phyloP scores from a whole-genome alignment of 441 rosid species.

The Euphorbia celastroides region DNA sequence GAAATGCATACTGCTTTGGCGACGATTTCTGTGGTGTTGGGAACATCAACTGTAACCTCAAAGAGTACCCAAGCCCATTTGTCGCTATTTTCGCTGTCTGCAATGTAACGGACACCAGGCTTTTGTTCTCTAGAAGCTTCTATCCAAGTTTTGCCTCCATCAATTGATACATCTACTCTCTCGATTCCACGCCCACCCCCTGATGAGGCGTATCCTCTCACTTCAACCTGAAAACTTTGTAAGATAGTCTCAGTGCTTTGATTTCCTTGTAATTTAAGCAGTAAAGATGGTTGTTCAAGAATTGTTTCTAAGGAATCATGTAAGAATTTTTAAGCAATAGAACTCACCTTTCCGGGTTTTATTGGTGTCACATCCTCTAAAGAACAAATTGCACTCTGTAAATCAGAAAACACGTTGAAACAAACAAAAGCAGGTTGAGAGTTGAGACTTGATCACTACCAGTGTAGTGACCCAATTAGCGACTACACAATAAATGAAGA shows the following conservation, averaged over 20 bases:
- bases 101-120: constrained; percentile 45
- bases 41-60: constrained; percentile 59
- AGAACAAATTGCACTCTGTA: constrained; percentile 87
- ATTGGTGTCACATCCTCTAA: constrained; percentile 71
- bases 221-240: constrained; percentile 46
- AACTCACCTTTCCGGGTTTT: constrained; percentile 86
- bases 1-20: constrained; percentile 78
- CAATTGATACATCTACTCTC: constrained; percentile 83
- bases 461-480: background rate
- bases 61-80: constrained; percentile 99
- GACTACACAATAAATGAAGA: constrained; percentile 1
- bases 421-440: background rate
- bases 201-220: constrained; percentile 83
- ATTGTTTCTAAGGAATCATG: background rate
- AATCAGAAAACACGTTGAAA: constrained; percentile 22
- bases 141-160: constrained; percentile 90
- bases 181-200: constrained; percentile 99
- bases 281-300: background rate
- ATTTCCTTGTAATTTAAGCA: background rate
- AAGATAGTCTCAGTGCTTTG: background rate
- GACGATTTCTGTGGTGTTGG: constrained; percentile 51
- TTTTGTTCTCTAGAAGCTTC: constrained; percentile 80
- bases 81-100: constrained; percentile 61
- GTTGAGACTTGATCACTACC: background rate
- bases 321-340: background rate